phyloP scores from a whole-genome alignment of 768 basidiomycete species.

The Cubamyces sp. region DNA sequence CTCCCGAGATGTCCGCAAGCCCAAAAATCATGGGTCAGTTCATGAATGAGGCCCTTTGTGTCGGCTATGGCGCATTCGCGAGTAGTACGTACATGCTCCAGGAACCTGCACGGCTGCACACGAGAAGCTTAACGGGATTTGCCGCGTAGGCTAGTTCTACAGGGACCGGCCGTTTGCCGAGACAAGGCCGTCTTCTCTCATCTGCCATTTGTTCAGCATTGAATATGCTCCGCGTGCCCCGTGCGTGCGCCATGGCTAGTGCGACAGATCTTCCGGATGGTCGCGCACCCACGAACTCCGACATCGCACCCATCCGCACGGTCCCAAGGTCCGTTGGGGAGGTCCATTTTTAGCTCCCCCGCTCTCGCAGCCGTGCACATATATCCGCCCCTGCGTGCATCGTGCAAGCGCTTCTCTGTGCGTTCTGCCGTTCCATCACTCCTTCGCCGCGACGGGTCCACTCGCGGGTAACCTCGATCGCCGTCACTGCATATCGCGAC shows the following conservation, averaged over 20 bases:
- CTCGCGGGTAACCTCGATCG: not conserved
- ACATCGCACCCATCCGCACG: not conserved
- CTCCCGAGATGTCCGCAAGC: no score
- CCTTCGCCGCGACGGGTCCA: slow-evolving; percentile 5
- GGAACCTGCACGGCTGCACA: not conserved
- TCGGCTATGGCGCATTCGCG: not conserved
- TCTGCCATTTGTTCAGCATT: slow-evolving; percentile 1
- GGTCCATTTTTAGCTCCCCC: slow-evolving; percentile 10
- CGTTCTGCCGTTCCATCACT: slow-evolving; percentile 8
- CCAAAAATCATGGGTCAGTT: no score
- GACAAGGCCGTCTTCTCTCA: not conserved
- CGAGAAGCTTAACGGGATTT: slow-evolving; percentile 19
- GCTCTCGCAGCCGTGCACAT: slow-evolving; percentile 18
- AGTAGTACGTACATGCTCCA: slow-evolving; percentile 1
- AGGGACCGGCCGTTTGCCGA: slow-evolving; percentile 14
- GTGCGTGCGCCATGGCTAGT: slow-evolving; percentile 1
- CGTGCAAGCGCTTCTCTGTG: slow-evolving; percentile 11
- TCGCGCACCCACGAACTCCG: slow-evolving; percentile 5
- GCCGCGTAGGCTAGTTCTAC: slow-evolving; percentile 7
- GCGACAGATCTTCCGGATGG: not conserved
- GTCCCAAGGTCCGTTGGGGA: slow-evolving; percentile 8
- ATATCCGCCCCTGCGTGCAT: slow-evolving; percentile 8
- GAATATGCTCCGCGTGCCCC: slow-evolving; percentile 6
- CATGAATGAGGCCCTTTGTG: no score
- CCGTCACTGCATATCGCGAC: not conserved